phyloP scores from a whole-genome alignment of 1,284 basidiomycete species.

The Tilletia indica region DNA sequence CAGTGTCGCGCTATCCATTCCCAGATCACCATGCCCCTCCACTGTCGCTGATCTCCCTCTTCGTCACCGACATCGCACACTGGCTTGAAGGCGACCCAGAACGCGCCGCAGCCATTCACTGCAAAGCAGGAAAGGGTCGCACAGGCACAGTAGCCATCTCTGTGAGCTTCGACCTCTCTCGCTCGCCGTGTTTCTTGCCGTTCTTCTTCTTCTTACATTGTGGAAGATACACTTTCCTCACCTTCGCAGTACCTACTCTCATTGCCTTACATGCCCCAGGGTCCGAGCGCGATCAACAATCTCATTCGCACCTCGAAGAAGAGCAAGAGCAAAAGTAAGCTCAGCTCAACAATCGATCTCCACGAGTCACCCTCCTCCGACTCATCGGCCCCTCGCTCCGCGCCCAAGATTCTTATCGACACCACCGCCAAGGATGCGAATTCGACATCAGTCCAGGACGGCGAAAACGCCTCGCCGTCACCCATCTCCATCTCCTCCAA shows the following conservation, averaged over 20 bases:
- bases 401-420: conserved; percentile 22
- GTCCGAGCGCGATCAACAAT: conserved; percentile 5
- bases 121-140: conserved; percentile 65
- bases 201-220: no score
- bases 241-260: not conserved
- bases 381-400: conserved; percentile 22
- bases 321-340: not conserved
- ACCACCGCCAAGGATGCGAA: conserved; percentile 22
- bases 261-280: conserved; percentile 5
- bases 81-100: conserved; percentile 72
- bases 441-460: not conserved
- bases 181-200: no score
- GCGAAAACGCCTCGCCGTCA: not conserved
- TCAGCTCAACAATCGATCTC: not conserved
- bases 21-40: conserved; percentile 76
- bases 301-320: not conserved
- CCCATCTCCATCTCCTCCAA: not conserved
- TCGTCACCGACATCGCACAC: conserved; percentile 72
- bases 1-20: conserved; percentile 78
- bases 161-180: conserved; percentile 22
- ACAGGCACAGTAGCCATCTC: conserved; percentile 47
- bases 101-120: conserved; percentile 78
- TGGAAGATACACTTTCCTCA: not conserved
- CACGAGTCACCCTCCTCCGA: not conserved
- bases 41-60: conserved; percentile 72